Evolutionary conservation across 441 rosid genomes (phyloP), one percentile per base, ranked within the genome.

Genomic region (Metrosideros polymorpha): DNA sequence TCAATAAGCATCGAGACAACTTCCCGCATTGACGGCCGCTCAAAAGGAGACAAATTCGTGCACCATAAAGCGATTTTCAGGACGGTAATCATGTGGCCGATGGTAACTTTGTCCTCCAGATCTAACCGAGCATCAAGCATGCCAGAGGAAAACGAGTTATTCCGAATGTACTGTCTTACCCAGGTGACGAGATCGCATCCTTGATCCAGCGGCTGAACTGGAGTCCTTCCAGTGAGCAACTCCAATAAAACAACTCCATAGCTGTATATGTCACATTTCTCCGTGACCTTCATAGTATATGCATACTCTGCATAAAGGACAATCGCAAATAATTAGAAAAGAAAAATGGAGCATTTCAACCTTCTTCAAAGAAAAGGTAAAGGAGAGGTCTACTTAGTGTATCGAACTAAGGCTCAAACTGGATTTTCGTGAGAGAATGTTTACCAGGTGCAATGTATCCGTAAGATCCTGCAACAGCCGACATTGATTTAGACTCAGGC

Each of bases 401-500:
- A n/a, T 35, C 1, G 45, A 10, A 66, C 25, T 35, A 66, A 66
- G 15, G 79, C 22, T 71, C 47, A 39, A 71, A 71, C 79, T 39
- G 47, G 47, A 39, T 71, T 35, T 22, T 71, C 3, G 47, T 22
- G 84, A 49, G 71, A 82, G 85, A 83, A 29, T 66, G 82, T 93
- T 61, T 92, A 97, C 99, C 99, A 17, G 99, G 99, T 83, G 99
- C 99, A 18, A 97, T 97, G 90, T 97, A 97, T 6, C 99, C 99
- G 86, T 97, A 97, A 22, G 99, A 97, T 89, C 99, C 99, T 82
- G 99, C 99, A 4, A 97, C 94, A 2, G 99, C 99, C 25, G 99
- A 96, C 93, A 97, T 91, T 22, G 99, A 95, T 91, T 98, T 98
- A 10, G 99, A 95, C 22, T 95, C 98, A 75, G 99, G 99, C 99